Percentiles rank a stretch among this genome's conserved stretches.
Conservation (phyloP, 345 rosid species). For the Lepidium sativum region DNA sequence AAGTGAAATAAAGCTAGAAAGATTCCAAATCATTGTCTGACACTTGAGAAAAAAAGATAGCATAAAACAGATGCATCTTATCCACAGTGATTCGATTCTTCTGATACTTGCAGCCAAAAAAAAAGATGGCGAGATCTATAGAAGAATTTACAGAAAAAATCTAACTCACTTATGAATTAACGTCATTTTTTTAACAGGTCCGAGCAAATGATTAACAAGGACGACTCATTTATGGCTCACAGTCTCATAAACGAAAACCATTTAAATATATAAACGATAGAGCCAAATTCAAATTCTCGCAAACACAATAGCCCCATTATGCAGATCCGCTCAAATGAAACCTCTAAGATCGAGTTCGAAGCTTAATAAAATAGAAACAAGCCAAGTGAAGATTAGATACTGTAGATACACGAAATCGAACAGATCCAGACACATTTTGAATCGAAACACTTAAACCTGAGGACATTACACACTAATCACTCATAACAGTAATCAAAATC, state of each 20-base stretch:
- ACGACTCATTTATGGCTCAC: not conserved
- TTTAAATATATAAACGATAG: not conserved
- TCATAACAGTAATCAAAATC: not conserved
- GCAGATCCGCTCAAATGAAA: not conserved
- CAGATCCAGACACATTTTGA: constrained; percentile 8
- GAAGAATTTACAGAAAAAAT: not conserved
- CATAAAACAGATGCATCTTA: constrained; percentile 10
- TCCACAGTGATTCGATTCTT: constrained; percentile 10
- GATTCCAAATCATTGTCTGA: constrained; percentile 11
- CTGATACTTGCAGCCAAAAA: not conserved
- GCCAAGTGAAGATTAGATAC: not conserved
- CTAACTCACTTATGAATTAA: not conserved
- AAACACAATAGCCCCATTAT: not conserved
- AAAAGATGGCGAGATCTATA: not conserved
- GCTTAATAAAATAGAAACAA: not conserved
- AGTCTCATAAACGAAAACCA: not conserved
- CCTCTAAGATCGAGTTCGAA: not conserved
- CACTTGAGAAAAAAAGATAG: not conserved
- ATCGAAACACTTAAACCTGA: not conserved
- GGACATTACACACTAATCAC: not conserved
- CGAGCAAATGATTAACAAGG: not conserved
- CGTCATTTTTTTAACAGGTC: not conserved
- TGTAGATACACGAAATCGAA: not conserved
- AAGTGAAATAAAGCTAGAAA: constrained; percentile 8
- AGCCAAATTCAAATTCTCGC: not conserved